Base-by-base conservation (phyloP, 495 filamentous ascomycete species). In the Parathielavia appendiculata region DNA sequence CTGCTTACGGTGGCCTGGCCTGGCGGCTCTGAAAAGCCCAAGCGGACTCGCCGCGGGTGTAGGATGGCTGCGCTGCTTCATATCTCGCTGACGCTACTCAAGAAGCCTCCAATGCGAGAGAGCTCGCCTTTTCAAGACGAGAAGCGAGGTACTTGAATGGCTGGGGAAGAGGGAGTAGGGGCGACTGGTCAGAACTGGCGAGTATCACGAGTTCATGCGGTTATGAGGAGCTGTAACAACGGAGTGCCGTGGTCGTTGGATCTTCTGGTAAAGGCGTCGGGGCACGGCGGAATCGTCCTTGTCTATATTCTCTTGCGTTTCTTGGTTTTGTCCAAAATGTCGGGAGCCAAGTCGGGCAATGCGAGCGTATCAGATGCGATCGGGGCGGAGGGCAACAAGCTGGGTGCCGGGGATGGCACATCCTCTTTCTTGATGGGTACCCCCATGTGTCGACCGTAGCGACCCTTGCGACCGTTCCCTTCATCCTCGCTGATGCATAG, bases 401-500 rank as follows among this genome's bases (percentile, higher is more conserved):
- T 62, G 7, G 70, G 63, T 1, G 53, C 20, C 53, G 73, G 34
- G 50, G 67, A 19, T 49, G 66, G 36, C 36, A 68, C 54, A 22
- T 76, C 74, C 4, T 77, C 72, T 63, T 87, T 89, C 76, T 90
- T 90, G 64, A 95, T 80, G 3, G 90, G 82, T n/a, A 97, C 90
- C 44, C 91, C 91, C 91, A 97, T 97, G 70, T 96, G 90, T 43
- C 91, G 86, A 48, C 91, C 95, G 65, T 93, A 96, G 12, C 93
- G 83, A n/a, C 95, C 95, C 70, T 96, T 96, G 63, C 93, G 85
- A 39, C 91, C 92, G 70, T 96, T 97, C 38, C 88, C 88, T 69
- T 98, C 93, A 59, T 98, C 95, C 71, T 98, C 93, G 72, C 91
- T 96, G 70, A 97, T 82, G 70, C 93, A 98, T 49, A 89, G 87